Percentiles rank a stretch among this genome's conserved stretches.
phyloP scores from a whole-genome alignment of 805 yeast species.

The Wickerhamiella cacticola region DNA sequence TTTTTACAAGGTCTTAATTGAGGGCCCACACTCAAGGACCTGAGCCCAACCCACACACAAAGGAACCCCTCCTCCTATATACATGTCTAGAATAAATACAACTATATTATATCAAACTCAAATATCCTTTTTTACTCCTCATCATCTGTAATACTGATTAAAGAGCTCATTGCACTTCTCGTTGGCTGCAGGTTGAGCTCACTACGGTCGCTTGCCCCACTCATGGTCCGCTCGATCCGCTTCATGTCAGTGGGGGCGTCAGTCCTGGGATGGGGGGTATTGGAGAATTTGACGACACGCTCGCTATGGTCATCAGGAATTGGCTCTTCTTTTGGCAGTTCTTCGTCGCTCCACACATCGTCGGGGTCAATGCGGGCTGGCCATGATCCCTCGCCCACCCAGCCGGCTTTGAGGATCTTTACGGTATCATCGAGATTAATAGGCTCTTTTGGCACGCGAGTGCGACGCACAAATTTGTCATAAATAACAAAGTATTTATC shows the following conservation, averaged over 20 bases:
- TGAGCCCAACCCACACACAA: no score
- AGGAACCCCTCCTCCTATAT: no score
- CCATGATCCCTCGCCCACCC: constrained; percentile 74
- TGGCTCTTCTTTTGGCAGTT: constrained; percentile 13
- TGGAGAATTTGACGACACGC: constrained; percentile 6
- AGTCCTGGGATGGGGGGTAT: constrained; percentile 3
- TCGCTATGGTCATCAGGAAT: constrained; percentile 19
- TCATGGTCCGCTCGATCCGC: constrained; percentile 19
- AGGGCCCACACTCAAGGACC: no score
- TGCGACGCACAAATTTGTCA: constrained; percentile 55
- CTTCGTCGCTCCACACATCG: constrained; percentile 20
- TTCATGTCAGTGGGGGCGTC: constrained; percentile 13
- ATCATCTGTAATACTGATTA: constrained; percentile 22
- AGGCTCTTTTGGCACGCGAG: constrained; percentile 52
- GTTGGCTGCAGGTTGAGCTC: constrained; percentile 18
- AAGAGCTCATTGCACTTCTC: constrained; percentile 20
- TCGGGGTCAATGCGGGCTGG: constrained; percentile 22
- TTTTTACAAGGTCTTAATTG: no score
- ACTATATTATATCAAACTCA: no score
- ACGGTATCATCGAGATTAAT: constrained; percentile 65
- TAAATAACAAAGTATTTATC: constrained; percentile 39
- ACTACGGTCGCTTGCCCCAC: constrained; percentile 14
- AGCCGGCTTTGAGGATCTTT: constrained; percentile 65
- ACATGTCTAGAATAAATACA: no score
- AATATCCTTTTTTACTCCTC: constrained; percentile 13